These are phyloP conservation scores for Sarcodon aspratus DNA, from an alignment of 768 basidiomycete genomes.

Conservation along the genomic window DNA sequence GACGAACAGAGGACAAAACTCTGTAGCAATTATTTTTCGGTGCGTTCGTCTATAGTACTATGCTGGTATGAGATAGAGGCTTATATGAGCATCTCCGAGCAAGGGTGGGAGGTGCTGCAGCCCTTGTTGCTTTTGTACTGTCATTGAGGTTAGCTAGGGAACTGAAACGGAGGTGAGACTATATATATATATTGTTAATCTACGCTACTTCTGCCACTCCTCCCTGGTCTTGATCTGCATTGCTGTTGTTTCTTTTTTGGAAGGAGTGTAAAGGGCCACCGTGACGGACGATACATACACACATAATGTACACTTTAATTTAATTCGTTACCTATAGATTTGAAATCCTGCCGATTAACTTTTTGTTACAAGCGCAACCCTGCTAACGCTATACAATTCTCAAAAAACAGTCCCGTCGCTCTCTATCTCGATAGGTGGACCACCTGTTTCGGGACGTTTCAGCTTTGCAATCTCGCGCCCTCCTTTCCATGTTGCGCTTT, in stretches of 20 bases:
- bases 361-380: too few relatives aligned
- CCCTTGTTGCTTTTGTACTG: conserved; percentile 42
- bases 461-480: conserved; percentile 85
- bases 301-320: too few relatives aligned
- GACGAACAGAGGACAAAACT: conserved; percentile 35
- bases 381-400: neutral
- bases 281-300: too few relatives aligned
- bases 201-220: too few relatives aligned
- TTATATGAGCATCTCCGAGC: neutral
- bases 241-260: too few relatives aligned
- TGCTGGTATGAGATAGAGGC: neutral
- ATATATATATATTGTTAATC: neutral
- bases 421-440: conserved; percentile 79
- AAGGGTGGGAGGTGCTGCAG: conserved; percentile 49
- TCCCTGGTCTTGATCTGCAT: too few relatives aligned
- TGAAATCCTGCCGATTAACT: too few relatives aligned
- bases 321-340: too few relatives aligned
- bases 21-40: conserved; percentile 78
- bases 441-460: conserved; percentile 61
- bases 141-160: conserved; percentile 44
- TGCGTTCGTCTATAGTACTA: conserved; percentile 24
- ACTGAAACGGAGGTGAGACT: conserved; percentile 11
- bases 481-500: conserved; percentile 95
- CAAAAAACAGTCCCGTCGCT: conserved; percentile 81
- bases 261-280: too few relatives aligned